These are phyloP conservation scores for Claviceps fusiformis DNA, from an alignment of 2,329 filamentous ascomycete genomes.

Conservation along the genomic window DNA sequence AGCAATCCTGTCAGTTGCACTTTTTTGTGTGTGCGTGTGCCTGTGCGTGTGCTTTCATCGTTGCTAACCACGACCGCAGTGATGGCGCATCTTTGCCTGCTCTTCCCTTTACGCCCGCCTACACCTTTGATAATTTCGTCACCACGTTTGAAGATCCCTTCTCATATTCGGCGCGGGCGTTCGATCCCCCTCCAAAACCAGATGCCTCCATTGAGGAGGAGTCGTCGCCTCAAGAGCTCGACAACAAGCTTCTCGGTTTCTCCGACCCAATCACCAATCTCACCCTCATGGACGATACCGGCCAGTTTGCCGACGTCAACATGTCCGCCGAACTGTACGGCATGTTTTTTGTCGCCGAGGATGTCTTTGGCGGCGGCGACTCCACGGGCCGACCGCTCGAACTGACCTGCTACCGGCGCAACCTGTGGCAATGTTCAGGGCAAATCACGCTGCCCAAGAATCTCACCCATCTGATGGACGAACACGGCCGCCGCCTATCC, in stretches of 20 bases:
- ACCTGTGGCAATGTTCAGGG: conserved; percentile 89
- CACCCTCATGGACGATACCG: conserved; percentile 51
- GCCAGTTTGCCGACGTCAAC: conserved; percentile 47
- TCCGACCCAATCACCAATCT: conserved; percentile 47
- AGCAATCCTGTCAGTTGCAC: conserved; percentile 35
- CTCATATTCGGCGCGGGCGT: conserved; percentile 38
- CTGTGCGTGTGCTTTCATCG: background rate
- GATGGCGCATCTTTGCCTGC: conserved; percentile 21
- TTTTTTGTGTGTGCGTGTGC: too few relatives aligned
- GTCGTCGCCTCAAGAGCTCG: conserved; percentile 41
- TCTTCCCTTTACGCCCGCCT: conserved; percentile 42
- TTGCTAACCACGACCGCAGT: conserved; percentile 10
- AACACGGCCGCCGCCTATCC: conserved; percentile 65
- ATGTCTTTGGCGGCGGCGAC: conserved; percentile 55
- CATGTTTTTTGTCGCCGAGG: conserved; percentile 81
- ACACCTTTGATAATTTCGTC: conserved; percentile 47
- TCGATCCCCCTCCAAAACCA: conserved; percentile 28
- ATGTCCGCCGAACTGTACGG: conserved; percentile 68
- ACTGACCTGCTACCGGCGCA: conserved; percentile 87
- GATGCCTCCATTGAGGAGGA: conserved; percentile 32
- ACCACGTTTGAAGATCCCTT: conserved; percentile 55
- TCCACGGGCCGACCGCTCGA: conserved; percentile 51
- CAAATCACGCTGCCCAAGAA: conserved; percentile 66
- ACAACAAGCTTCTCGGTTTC: conserved; percentile 64
- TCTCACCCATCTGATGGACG: conserved; percentile 53